A percentile compares a stretch with the other conserved stretches of the same genome.
Conservation (phyloP, 2,329 filamentous ascomycete genomes). For the Alternaria consortialis region DNA sequence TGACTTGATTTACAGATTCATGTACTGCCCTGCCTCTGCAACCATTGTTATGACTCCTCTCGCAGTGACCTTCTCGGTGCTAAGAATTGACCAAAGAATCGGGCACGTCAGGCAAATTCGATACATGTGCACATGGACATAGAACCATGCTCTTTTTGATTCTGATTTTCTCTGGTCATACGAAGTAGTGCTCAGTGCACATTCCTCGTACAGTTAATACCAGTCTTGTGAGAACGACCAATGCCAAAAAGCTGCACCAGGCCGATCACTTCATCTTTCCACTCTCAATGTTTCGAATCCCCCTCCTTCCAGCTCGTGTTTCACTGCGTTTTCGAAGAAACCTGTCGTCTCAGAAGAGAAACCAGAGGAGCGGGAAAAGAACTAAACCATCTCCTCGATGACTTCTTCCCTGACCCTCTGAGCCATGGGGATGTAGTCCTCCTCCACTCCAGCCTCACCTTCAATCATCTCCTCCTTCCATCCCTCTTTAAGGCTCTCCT, state of each 20-base stretch:
- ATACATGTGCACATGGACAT: no score
- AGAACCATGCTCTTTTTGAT: background rate
- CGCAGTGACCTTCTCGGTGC: no score
- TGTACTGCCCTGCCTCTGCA: no score
- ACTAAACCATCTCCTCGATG: background rate
- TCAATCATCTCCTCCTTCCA: constrained; percentile 1
- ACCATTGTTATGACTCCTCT: no score
- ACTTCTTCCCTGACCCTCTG: constrained; percentile 13
- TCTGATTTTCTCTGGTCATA: background rate
- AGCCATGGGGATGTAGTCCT: background rate
- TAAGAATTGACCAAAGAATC: no score
- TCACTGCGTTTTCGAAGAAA: no score
- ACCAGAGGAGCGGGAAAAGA: background rate
- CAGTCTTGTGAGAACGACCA: no score
- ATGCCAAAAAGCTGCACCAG: no score
- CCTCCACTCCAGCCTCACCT: background rate
- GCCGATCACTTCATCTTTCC: no score
- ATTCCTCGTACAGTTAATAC: background rate
- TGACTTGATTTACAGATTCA: background rate
- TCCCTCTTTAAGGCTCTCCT: background rate
- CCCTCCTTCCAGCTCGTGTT: no score
- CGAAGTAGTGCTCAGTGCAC: background rate
- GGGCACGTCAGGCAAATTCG: background rate
- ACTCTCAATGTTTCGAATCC: no score
- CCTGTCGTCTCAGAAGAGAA: background rate